phyloP scores from a whole-genome alignment of 192 early-diverging fungal species.

The Mortierella antarctica region DNA sequence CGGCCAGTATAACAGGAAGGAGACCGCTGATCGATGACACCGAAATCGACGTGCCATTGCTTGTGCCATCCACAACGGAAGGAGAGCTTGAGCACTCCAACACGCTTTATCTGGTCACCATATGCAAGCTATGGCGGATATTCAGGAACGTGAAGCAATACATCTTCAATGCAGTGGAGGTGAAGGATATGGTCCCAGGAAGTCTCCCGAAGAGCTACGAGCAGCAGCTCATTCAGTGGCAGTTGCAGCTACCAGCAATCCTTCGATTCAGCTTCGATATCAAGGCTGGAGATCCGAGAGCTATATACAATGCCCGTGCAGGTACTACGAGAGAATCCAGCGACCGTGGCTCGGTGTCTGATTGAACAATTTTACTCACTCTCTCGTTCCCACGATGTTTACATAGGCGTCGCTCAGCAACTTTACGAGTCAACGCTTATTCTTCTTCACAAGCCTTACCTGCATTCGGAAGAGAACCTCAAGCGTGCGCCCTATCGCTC shows the following conservation, averaged over 20 bases:
- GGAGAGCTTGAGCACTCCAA: constrained; percentile 43
- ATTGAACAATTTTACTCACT: background rate
- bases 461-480: constrained; percentile 9
- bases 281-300: constrained; percentile 12
- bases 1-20: constrained; percentile 38
- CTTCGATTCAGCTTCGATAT: constrained; percentile 43
- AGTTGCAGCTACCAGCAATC: constrained; percentile 33
- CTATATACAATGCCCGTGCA: constrained; percentile 36
- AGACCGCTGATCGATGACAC: constrained; percentile 33
- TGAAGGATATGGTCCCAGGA: constrained; percentile 42
- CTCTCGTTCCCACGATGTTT: background rate
- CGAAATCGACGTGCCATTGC: constrained; percentile 36
- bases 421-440: constrained; percentile 42
- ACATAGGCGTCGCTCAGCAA: constrained; percentile 41
- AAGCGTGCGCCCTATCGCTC: constrained; percentile 23
- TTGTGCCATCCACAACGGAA: constrained; percentile 22
- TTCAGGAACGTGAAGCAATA: constrained; percentile 44
- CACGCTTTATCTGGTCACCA: constrained; percentile 29
- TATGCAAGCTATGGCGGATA: constrained; percentile 46
- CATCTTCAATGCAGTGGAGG: constrained; percentile 36
- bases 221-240: constrained; percentile 49
- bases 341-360: background rate
- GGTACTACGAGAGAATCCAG: constrained; percentile 8
- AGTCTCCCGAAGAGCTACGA: constrained; percentile 46
- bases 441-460: constrained; percentile 38